phyloP scores from a whole-genome alignment of 306 rosid species.

The Clitoria ternatea region DNA sequence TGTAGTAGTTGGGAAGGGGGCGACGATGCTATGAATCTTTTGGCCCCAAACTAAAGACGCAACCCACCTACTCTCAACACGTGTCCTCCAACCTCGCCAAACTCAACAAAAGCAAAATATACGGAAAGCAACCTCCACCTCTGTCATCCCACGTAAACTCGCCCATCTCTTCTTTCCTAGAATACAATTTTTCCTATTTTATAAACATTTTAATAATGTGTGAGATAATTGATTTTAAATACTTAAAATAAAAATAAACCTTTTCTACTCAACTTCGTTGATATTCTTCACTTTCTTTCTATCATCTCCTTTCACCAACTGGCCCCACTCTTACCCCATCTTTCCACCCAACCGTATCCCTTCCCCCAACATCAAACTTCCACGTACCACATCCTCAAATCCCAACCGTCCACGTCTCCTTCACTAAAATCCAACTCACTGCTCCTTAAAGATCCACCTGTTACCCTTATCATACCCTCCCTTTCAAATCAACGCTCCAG shows the following conservation, averaged over 20 bases:
- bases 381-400: conserved; percentile 40
- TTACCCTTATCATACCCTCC: conserved; percentile 23
- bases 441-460: conserved; percentile 42
- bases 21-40: background rate
- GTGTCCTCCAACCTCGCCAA: conserved; percentile 23
- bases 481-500: conserved; percentile 26
- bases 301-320: background rate
- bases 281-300: background rate
- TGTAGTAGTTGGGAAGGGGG: background rate
- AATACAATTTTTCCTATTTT: too few relatives aligned
- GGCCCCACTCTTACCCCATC: conserved; percentile 38
- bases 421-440: conserved; percentile 28
- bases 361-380: conserved; percentile 7
- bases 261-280: too few relatives aligned
- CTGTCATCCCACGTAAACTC: conserved; percentile 52
- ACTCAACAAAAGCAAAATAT: conserved; percentile 4
- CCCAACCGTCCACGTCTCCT: conserved; percentile 69
- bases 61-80: conserved; percentile 32
- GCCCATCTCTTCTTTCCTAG: conserved; percentile 20
- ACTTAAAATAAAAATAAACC: too few relatives aligned
- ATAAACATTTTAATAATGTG: too few relatives aligned
- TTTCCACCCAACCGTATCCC: conserved; percentile 32
- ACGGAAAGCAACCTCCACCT: conserved; percentile 25
- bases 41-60: conserved; percentile 36
- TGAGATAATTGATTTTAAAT: too few relatives aligned